Base-by-base conservation (phyloP, 495 filamentous ascomycete genomes). In the Immersiella caudata region DNA sequence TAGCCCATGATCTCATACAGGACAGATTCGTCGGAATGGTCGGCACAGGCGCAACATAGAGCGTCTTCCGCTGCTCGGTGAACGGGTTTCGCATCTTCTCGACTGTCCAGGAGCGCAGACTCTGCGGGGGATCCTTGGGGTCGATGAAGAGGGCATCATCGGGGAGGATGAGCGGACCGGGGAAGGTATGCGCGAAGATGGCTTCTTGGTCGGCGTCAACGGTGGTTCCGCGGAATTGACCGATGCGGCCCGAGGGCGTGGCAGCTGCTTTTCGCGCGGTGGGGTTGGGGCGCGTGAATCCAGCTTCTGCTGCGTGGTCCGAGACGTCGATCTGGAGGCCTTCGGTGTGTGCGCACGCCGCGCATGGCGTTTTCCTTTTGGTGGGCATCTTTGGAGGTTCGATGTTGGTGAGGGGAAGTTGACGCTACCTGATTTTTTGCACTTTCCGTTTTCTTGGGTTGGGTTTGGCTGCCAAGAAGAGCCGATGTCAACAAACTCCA, bases 91-190 rank as follows among this genome's bases (percentile, higher is more conserved):
- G 81, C 7, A 80, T 63, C 50, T 80, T 78, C n/a, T 74, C 78
- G 8, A 77, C 70, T 20, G 80, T 66, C 86, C 86, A 91, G 6
- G 81, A 79, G 40, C 81, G 77, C 24, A 91, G 74, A 50, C 81
- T 89, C 70, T 91, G 89, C 0, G 84, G 74, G 4, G 84, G 82
- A 55, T 82, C 82, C 2, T 81, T 76, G 8, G 84, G 82, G 67
- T 90, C 85, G 14, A 75, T 70, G 4, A 82, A 75, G 0, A 91
- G 82, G 26, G 87, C 84, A 71, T 91, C 88, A 7, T 77, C 78
- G 1, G 89, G 89, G 0, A 91, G 76, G 1, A 90, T 72, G 14
- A 91, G 73, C 0, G 88, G 88, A 0, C 79, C 87, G 0, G 86
- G 89, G 71, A 89, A 91, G 5, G 79, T 73, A 25, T 59, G 64